Evolutionary conservation across 257 asterid genomes (phyloP).

Genomic region (Misopates orontium): DNA sequence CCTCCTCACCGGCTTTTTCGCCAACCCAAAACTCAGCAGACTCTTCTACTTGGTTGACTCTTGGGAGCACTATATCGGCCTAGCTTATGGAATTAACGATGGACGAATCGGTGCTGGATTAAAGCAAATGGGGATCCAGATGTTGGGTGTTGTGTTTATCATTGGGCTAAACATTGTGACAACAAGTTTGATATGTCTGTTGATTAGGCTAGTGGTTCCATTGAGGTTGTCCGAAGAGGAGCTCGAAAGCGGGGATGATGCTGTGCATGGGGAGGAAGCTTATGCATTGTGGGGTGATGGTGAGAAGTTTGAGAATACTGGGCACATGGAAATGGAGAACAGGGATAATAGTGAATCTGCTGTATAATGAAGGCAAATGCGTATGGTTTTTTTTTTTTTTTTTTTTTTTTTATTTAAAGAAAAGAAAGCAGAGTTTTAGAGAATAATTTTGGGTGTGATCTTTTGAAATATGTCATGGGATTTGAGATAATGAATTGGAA

Average conservation of each 20-base stretch:
- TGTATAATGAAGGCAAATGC: constrained; percentile 5
- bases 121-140: constrained; percentile 60
- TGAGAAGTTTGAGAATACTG: constrained; percentile 52
- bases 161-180: constrained; percentile 39
- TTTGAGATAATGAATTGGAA: background rate
- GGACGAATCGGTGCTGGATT: constrained; percentile 45
- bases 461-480: background rate
- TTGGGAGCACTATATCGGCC: constrained; percentile 49
- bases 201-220: constrained; percentile 54
- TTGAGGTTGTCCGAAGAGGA: constrained; percentile 55
- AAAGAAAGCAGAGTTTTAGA: background rate
- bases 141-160: constrained; percentile 54
- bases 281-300: constrained; percentile 88
- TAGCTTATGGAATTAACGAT: constrained; percentile 52
- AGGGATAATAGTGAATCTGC: constrained; percentile 23
- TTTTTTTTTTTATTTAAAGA: background rate
- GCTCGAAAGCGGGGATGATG: constrained; percentile 59
- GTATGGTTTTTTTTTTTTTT: no score
- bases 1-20: constrained; percentile 63
- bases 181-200: constrained; percentile 61
- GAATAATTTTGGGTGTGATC: background rate
- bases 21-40: constrained; percentile 55
- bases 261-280: constrained; percentile 78
- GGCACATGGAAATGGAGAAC: constrained; percentile 25
- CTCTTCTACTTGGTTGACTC: constrained; percentile 39